Evolutionary conservation across 2,329 filamentous ascomycete species (phyloP).

Genomic region (Byssochlamys sp.): DNA sequence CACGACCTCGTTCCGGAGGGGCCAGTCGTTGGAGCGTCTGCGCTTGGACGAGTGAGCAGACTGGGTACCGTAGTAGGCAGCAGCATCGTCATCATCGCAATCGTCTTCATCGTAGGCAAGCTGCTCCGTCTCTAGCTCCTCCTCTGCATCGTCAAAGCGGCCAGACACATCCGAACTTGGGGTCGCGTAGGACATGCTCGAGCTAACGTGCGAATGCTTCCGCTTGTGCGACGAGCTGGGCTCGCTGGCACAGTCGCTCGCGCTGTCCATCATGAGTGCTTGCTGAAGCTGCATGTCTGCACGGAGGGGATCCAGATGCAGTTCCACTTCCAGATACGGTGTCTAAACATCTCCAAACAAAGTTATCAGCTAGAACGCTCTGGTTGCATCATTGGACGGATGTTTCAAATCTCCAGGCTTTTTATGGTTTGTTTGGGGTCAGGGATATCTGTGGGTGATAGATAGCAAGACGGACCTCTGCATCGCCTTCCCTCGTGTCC

Average conservation of each 20-base stretch:
- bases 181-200: constrained; percentile 10
- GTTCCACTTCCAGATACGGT: constrained; percentile 8
- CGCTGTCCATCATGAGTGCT: constrained; percentile 11
- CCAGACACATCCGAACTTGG: constrained; percentile 23
- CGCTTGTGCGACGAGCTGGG: constrained; percentile 15
- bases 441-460: not conserved
- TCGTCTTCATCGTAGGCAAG: constrained; percentile 5
- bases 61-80: not conserved
- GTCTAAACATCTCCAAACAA: not conserved
- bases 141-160: constrained; percentile 28
- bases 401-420: not conserved
- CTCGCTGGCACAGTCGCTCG: constrained; percentile 5
- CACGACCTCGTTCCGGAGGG: constrained; percentile 16
- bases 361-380: not conserved
- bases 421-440: not conserved
- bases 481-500: not conserved
- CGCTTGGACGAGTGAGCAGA: constrained; percentile 31
- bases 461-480: not conserved
- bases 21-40: constrained; percentile 38
- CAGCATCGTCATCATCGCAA: constrained; percentile 3
- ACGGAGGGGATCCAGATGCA: constrained; percentile 11
- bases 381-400: not conserved
- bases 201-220: constrained; percentile 20
- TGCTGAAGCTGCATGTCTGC: constrained; percentile 17
- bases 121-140: constrained; percentile 13